Conservation (phyloP, 768 basidiomycete species). For the Hygrophoropsis aurantiaca region DNA sequence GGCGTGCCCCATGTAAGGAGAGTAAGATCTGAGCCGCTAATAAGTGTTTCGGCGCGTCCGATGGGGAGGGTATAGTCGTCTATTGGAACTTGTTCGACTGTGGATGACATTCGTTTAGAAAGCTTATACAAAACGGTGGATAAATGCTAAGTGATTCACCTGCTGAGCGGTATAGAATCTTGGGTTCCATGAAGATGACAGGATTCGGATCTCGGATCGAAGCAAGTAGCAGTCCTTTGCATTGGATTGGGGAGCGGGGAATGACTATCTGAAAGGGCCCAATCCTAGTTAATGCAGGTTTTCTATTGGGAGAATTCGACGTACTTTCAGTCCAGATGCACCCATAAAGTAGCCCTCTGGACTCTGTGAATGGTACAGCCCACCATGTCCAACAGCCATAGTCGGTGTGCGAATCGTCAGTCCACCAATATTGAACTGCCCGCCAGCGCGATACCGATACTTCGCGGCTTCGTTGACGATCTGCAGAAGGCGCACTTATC, state of each 20-base stretch:
- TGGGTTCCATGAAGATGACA: constrained; percentile 93
- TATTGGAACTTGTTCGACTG: constrained; percentile 89
- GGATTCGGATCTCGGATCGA: constrained; percentile 93
- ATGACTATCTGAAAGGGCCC: constrained; percentile 61
- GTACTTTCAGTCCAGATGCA: constrained; percentile 83
- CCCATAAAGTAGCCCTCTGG: constrained; percentile 95
- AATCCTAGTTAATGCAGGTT: neutral
- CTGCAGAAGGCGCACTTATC: constrained; percentile 46
- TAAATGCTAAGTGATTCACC: constrained; percentile 38
- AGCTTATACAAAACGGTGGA: constrained; percentile 2
- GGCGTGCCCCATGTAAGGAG: constrained; percentile 93
- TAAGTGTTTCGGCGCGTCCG: constrained; percentile 74
- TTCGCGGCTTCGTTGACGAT: constrained; percentile 96
- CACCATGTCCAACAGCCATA: constrained; percentile 93
- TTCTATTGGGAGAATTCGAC: neutral
- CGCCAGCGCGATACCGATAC: constrained; percentile 86
- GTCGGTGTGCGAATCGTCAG: constrained; percentile 84
- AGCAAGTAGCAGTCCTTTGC: constrained; percentile 86
- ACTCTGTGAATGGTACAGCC: constrained; percentile 91
- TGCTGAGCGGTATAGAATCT: constrained; percentile 89
- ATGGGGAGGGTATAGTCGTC: constrained; percentile 88
- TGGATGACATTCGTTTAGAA: neutral
- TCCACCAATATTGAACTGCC: constrained; percentile 77
- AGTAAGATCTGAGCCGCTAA: constrained; percentile 80
- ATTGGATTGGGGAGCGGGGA: constrained; percentile 91